Percentiles rank a stretch among this genome's conserved stretches.
Evolutionary conservation across 2,329 filamentous ascomycete genomes (phyloP).

Genomic region (Fusarium verticillioides): DNA sequence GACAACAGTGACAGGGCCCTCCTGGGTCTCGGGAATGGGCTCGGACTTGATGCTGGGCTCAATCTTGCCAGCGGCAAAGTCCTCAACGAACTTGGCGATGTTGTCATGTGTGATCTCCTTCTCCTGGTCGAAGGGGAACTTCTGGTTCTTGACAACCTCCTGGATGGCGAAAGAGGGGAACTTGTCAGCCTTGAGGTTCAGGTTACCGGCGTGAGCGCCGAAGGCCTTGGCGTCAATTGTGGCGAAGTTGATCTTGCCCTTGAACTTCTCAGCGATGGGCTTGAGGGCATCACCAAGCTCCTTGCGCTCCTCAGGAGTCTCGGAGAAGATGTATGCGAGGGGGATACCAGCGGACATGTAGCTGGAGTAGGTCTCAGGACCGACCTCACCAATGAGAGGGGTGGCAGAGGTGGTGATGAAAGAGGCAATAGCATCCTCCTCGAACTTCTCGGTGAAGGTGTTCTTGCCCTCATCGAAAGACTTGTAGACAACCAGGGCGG

Average conservation of each 20-base stretch:
- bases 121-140: conserved; percentile 92
- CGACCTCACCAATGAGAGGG: conserved; percentile 93
- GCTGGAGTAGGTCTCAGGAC: conserved; percentile 92
- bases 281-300: conserved; percentile 81
- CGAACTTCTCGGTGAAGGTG: conserved; percentile 81
- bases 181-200: conserved; percentile 94
- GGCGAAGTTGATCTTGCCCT: conserved; percentile 96
- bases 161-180: conserved; percentile 99
- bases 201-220: conserved; percentile 93
- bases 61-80: conserved; percentile 87
- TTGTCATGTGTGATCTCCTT: conserved; percentile 77
- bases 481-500: conserved; percentile 95
- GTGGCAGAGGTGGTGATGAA: conserved; percentile 89
- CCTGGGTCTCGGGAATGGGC: conserved; percentile 92
- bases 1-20: conserved; percentile 86
- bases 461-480: conserved; percentile 96
- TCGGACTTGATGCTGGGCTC: conserved; percentile 99
- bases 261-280: conserved; percentile 88
- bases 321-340: conserved; percentile 97
- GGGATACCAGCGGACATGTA: conserved; percentile 96
- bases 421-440: conserved; percentile 79
- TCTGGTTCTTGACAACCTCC: conserved; percentile 93
- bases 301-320: conserved; percentile 89
- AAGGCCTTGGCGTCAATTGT: conserved; percentile 96
- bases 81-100: conserved; percentile 85